Conservation (phyloP, 768 basidiomycete species). For the Dioszegia crocea region DNA sequence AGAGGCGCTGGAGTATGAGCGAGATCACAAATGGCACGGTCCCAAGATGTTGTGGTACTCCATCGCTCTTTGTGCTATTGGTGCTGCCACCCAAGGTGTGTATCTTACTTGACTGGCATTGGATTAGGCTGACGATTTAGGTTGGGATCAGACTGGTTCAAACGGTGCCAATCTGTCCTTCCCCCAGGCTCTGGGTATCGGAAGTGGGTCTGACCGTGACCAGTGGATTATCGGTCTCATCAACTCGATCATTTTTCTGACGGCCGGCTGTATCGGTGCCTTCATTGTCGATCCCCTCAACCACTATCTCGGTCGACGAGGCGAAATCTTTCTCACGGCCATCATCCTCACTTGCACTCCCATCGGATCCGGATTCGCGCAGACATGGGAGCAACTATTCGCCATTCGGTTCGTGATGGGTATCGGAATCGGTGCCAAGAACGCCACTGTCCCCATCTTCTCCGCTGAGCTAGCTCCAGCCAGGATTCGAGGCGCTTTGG, state of each 20-base stretch:
- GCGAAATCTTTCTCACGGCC: constrained; percentile 58
- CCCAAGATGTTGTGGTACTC: constrained; percentile 39
- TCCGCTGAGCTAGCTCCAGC: constrained; percentile 77
- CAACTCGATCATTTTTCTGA: constrained; percentile 37
- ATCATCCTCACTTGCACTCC: constrained; percentile 53
- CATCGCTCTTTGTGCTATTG: constrained; percentile 37
- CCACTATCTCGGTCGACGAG: constrained; percentile 57
- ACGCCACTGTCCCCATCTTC: constrained; percentile 60
- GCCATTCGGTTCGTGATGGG: constrained; percentile 39
- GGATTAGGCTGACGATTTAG: constrained; percentile 2
- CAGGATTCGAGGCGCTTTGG: constrained; percentile 76
- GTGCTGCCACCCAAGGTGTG: constrained; percentile 40
- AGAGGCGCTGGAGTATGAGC: constrained; percentile 34
- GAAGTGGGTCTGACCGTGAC: constrained; percentile 14
- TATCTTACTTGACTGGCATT: background rate
- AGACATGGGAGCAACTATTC: constrained; percentile 37
- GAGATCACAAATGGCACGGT: constrained; percentile 45
- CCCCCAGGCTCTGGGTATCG: constrained; percentile 45
- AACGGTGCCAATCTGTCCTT: constrained; percentile 47
- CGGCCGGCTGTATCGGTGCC: constrained; percentile 29
- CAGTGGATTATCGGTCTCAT: constrained; percentile 45
- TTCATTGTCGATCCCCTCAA: constrained; percentile 63
- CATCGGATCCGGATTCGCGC: constrained; percentile 43
- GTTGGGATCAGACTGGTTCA: constrained; percentile 46
- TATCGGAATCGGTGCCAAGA: constrained; percentile 47